Evolutionary conservation across 495 filamentous ascomycete genomes (phyloP), one percentile per base, ranked within the genome.

Genomic region (Penicillium arizonense): DNA sequence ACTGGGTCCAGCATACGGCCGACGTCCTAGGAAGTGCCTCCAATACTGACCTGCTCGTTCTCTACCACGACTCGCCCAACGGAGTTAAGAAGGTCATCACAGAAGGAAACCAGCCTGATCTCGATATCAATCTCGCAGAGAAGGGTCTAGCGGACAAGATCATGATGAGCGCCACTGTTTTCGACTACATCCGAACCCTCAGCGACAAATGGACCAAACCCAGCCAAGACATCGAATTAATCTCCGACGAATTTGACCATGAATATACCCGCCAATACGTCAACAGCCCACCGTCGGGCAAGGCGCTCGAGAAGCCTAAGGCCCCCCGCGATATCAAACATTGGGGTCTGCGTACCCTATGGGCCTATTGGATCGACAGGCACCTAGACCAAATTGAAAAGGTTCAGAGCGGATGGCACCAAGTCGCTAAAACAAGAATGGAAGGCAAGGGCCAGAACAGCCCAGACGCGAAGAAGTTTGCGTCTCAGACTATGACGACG

Each of bases 351-450:
- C 52, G 52, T 39, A 55, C 52, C n/a, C 36, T 55, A 26, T 55
- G 52, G 52, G 45, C 43, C 52, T 55, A 55, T 43, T 55, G 52
- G 52, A 55, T 55, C 26, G 52, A 55, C 52, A 26, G 23, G 3
- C 52, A 55, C 36, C 36, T 48, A 23, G 44, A 24, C 21, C 12
- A 30, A 16, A 18, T 35, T 24, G 52, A 55, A 37, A 10, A 43
- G 24, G 37, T 55, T 12, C 44, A 48, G 37, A 11, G 5, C 5
- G 52, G 8, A 14, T 55, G 52, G 52, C 52, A 47, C 26, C n/a
- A 26, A n/a, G 14, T 21, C 34, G 23, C 44, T 18, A 55, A 48
- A 35, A 9, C 21, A 21, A 21, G 33, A 34, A 49, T 49, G 23
- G 23, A 24, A 24, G 23, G 23, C 23, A 23, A 2, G 18, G 40